Evolutionary conservation across 139 green algal species (phyloP).

Genomic region (Deuterostichococcus epilithicus): DNA sequence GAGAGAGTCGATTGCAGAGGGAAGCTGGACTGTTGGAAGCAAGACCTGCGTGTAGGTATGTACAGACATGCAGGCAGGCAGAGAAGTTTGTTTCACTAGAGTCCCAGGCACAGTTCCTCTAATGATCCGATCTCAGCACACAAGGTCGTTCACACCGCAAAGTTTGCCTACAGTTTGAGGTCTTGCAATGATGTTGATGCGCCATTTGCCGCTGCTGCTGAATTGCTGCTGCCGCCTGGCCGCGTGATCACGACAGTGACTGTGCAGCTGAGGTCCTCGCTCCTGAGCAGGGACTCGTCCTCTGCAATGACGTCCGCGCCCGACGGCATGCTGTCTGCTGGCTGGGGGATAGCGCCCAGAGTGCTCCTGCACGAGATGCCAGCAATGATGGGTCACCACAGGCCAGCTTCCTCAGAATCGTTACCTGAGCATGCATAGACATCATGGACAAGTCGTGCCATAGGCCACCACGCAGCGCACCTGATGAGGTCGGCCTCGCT

Average conservation of each 20-base stretch:
- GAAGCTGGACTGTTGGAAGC: no score
- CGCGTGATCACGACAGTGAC: neutral
- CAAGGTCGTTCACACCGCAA: neutral
- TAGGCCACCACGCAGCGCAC: constrained; percentile 21
- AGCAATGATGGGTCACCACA: constrained; percentile 1
- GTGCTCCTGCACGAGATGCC: constrained; percentile 45
- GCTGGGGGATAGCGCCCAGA: constrained; percentile 47
- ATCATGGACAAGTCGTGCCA: no score
- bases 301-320: constrained; percentile 46
- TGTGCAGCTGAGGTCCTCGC: neutral
- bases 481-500: constrained; percentile 18
- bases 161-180: neutral
- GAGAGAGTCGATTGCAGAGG: no score
- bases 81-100: no score
- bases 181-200: neutral
- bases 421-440: no score
- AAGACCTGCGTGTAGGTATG: no score
- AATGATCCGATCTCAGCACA: no score
- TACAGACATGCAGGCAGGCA: no score
- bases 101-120: no score
- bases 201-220: neutral
- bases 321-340: constrained; percentile 25
- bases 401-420: no score
- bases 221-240: neutral
- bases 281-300: constrained; percentile 21